Evolutionary conservation across 192 early-diverging fungal species (phyloP).

Genomic region (Coemansia sp.): DNA sequence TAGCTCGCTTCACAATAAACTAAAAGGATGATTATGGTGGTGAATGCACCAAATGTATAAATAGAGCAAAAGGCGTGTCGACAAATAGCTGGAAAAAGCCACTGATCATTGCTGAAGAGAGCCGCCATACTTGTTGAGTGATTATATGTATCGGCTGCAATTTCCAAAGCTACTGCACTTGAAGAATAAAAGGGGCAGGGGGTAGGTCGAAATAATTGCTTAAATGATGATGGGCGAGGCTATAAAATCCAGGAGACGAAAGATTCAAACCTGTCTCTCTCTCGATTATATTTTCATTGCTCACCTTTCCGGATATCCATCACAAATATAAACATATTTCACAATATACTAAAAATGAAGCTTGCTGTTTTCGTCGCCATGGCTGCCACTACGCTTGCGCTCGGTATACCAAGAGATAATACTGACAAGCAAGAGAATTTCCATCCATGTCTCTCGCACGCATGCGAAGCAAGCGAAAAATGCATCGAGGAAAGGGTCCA

Average conservation of each 20-base stretch:
- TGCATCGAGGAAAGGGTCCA: conserved; percentile 30
- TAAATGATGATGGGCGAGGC: neutral
- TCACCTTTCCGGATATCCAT: neutral
- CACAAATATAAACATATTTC: neutral
- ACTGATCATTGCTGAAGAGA: neutral
- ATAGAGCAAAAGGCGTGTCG: neutral
- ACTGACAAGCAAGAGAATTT: neutral
- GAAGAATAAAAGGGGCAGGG: neutral
- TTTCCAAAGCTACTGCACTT: neutral
- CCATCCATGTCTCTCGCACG: conserved; percentile 19
- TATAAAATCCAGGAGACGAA: neutral
- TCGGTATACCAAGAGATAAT: neutral
- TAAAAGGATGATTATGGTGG: too few species aligned
- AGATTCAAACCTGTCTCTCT: neutral
- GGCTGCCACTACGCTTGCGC: neutral
- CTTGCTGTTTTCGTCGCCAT: conserved; percentile 1
- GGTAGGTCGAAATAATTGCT: too few species aligned
- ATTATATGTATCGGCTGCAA: neutral
- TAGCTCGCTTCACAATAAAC: too few species aligned
- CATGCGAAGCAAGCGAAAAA: conserved; percentile 11
- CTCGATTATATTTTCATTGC: neutral
- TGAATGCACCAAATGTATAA: neutral
- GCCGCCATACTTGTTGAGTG: neutral
- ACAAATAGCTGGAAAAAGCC: neutral
- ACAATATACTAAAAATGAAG: conserved; percentile 10